These are phyloP conservation scores for Stephania yunnanensis DNA, from an alignment of 164 flowering plant species.

Conservation along the genomic window DNA sequence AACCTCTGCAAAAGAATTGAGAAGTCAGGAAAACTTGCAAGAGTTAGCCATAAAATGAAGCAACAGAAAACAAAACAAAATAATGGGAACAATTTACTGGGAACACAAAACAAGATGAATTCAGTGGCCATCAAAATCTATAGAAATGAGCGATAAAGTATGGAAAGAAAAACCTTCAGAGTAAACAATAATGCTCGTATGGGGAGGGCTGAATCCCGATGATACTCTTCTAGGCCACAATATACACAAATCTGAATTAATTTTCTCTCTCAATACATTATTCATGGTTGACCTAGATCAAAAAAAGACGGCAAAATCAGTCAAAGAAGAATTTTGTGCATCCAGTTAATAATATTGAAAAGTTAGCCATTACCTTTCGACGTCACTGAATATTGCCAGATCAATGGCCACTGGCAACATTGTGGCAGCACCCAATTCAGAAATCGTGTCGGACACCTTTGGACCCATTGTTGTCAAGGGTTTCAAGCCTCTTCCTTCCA, in stretches of 20 bases:
- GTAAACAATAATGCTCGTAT: constrained; percentile 6
- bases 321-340: background rate
- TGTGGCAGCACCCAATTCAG: constrained; percentile 18
- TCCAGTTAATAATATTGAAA: background rate
- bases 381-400: constrained; percentile 20
- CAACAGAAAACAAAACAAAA: background rate
- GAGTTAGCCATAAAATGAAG: background rate
- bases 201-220: constrained; percentile 3
- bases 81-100: background rate
- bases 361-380: constrained; percentile 39
- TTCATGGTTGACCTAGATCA: constrained; percentile 38
- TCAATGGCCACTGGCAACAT: constrained; percentile 23
- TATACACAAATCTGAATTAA: constrained; percentile 20
- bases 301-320: background rate
- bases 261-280: constrained; percentile 39
- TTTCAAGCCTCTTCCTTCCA: constrained; percentile 24
- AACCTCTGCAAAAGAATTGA: constrained; percentile 26
- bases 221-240: constrained; percentile 13
- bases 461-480: constrained; percentile 18
- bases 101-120: background rate
- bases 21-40: background rate
- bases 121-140: background rate
- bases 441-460: constrained; percentile 15
- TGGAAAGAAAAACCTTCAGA: constrained; percentile 24
- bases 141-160: background rate